Conservation (phyloP, 1,284 basidiomycete genomes). For the Trichosporon asahii region DNA sequence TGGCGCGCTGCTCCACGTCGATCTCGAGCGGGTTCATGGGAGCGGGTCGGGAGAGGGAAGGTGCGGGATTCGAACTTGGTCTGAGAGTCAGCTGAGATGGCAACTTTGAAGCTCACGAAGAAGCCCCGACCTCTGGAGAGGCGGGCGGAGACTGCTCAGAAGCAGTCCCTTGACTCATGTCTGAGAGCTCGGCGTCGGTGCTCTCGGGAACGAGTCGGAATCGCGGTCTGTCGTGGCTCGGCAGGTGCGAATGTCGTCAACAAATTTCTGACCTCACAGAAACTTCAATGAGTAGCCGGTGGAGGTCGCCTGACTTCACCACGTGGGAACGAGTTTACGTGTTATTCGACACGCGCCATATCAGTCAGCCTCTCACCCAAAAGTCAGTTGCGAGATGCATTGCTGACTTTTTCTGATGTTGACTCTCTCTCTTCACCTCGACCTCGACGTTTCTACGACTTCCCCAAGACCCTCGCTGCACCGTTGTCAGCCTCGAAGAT, state of each 20-base stretch:
- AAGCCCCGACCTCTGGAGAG: neutral
- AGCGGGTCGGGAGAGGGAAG: neutral
- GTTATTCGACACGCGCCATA: neutral
- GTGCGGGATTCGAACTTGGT: constrained; percentile 2
- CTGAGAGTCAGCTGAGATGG: constrained; percentile 5
- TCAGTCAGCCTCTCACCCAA: neutral
- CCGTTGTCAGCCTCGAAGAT: neutral
- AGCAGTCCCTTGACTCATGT: constrained; percentile 15
- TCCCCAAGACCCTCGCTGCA: neutral
- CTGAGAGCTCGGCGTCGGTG: neutral
- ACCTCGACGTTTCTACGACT: neutral
- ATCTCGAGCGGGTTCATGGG: constrained; percentile 15
- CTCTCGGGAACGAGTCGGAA: neutral
- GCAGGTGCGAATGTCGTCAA: constrained; percentile 9
- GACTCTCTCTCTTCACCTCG: constrained; percentile 2
- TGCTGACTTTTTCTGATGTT: neutral
- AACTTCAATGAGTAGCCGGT: neutral
- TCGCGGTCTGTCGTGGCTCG: neutral
- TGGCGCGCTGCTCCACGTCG: constrained; percentile 15
- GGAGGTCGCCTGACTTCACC: neutral
- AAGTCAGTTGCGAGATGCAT: neutral
- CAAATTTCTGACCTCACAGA: constrained; percentile 14
- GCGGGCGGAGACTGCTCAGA: neutral
- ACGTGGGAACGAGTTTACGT: neutral
- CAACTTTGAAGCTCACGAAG: constrained; percentile 7